Evolutionary conservation across 345 rosid species (phyloP), one percentile per base, ranked within the genome.

Genomic region (Rhodomyrtus tomentosa): DNA sequence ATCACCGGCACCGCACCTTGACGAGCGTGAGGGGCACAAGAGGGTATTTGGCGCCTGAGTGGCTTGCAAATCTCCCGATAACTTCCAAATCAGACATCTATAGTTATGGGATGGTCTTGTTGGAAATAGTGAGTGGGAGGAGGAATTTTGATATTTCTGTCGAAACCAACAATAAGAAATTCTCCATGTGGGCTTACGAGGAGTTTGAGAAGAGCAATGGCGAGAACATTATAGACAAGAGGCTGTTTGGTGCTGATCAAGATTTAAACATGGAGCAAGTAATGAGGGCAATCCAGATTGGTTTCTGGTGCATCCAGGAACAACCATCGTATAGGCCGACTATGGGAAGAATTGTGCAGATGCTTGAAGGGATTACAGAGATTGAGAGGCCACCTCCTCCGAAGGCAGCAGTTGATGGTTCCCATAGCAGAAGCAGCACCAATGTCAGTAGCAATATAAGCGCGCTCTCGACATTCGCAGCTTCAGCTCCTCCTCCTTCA

Each of bases 271-370:
- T 86, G 85, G 92, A 84, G 85, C 90, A 94, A 87, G 91, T 88
- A 80, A 83, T 53, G 84, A 89, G 94, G 56, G 92, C 90, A 88
- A 88, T 93, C 80, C 81, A 84, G 86, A 86, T 92, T 40, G 88
- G 90, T 87, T 92, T 92, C 84, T 94, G 96, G 94, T 93, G 95
- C 88, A 86, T 93, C 55, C 94, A 93, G 82, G 92, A 91, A 84
- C 92, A 94, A 84, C 93, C 92, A 32, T 84, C 87, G 7, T 90
- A 85, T 55, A 90, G 94, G 56, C 96, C 95, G 27, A 87, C 85
- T 49, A 94, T 92, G 96, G 92, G 94, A 50, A 91, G 83, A 82
- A 93, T 94, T 27, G 93, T 92, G 68, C 92, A 91, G 86, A 92
- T 92, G 96, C 81, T 94, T 51, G 95, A 94, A 83, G 93, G 96